phyloP scores from a whole-genome alignment of 192 early-diverging fungal genomes.

The Spizellomyces sp. region DNA sequence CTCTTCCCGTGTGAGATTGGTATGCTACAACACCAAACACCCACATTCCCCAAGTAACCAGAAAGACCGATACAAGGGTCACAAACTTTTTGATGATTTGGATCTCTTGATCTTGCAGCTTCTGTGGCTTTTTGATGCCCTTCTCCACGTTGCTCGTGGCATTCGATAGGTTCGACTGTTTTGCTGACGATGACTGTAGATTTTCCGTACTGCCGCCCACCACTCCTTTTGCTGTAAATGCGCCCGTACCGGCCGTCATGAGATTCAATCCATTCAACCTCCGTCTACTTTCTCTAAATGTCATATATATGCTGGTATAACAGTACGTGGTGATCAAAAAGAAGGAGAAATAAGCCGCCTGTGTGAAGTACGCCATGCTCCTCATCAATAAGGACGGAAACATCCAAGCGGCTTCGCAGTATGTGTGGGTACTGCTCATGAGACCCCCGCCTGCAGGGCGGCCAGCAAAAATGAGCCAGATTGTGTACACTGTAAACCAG shows the following conservation, averaged over 20 bases:
- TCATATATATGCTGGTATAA: neutral
- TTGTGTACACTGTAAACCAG: neutral
- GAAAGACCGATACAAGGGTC: neutral
- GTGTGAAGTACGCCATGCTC: neutral
- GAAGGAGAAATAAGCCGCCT: neutral
- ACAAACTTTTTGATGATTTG: conserved; percentile 1
- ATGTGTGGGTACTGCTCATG: neutral
- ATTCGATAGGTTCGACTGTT: no score
- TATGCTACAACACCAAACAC: neutral
- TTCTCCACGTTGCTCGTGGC: neutral
- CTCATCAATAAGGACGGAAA: neutral
- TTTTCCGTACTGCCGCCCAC: no score
- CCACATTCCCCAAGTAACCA: neutral
- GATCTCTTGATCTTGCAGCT: neutral
- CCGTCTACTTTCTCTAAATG: neutral
- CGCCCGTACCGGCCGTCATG: neutral
- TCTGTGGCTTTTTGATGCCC: neutral
- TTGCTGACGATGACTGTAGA: no score
- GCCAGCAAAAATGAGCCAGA: conserved; percentile 1
- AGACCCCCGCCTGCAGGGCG: neutral
- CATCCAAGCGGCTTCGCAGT: conserved; percentile 11
- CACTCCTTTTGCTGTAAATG: neutral
- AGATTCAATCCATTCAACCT: neutral
- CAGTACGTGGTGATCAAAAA: neutral
- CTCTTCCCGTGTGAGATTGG: neutral